Evolutionary conservation across 1,139 yeast genomes (phyloP).

Genomic region (Yamadazyma aaseri): DNA sequence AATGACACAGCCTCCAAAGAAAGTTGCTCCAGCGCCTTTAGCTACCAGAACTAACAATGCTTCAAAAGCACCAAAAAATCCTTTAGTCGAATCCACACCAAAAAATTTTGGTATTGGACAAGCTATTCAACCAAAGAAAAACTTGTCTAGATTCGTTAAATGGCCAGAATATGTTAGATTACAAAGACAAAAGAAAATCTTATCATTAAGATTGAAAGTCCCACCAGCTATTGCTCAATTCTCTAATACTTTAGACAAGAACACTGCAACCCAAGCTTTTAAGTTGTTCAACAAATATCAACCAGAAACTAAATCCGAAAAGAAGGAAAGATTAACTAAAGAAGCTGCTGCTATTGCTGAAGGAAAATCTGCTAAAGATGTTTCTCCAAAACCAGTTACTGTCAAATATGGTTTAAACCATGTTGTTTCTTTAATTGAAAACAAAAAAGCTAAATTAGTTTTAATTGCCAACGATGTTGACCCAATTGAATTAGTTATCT

Average conservation of each 20-base stretch:
- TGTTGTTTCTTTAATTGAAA: conserved; percentile 93
- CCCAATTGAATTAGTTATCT: conserved; percentile 95
- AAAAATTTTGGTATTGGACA: conserved; percentile 97
- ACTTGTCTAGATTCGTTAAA: conserved; percentile 93
- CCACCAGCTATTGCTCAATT: conserved; percentile 98
- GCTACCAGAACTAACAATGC: conserved; percentile 35
- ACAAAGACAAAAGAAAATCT: conserved; percentile 91
- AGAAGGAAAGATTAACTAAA: conserved; percentile 97
- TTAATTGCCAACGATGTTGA: conserved; percentile 98
- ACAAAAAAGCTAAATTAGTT: conserved; percentile 96
- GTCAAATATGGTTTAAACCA: conserved; percentile 98
- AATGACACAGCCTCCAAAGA: conserved; percentile 73
- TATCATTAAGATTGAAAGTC: conserved; percentile 93
- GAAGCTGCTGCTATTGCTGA: conserved; percentile 99
- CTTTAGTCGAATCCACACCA: conserved; percentile 70
- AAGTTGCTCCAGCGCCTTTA: conserved; percentile 78
- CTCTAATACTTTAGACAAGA: conserved; percentile 93
- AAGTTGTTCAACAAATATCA: conserved; percentile 97
- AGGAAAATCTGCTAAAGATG: conserved; percentile 95
- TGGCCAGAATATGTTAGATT: conserved; percentile 96
- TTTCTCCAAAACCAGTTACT: conserved; percentile 91
- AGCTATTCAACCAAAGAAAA: conserved; percentile 90
- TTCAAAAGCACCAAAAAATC: conserved; percentile 30
- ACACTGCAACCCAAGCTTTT: conserved; percentile 95
- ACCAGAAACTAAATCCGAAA: conserved; percentile 95